Evolutionary conservation across 2,329 filamentous ascomycete species (phyloP), one percentile per base, ranked within the genome.

Genomic region (Epichloe coenophiala): DNA sequence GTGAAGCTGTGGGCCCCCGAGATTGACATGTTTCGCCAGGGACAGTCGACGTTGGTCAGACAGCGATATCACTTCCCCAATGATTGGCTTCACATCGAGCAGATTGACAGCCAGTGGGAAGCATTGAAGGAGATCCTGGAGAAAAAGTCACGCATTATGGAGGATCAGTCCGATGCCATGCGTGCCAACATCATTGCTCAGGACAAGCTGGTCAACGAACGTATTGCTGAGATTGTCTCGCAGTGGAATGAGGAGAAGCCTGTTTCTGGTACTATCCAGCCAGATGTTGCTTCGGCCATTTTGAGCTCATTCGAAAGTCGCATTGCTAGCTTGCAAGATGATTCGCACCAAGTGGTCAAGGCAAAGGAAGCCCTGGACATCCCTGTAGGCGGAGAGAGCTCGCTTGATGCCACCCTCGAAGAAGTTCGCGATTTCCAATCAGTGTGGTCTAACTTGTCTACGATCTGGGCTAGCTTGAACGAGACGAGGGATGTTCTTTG

Each of bases 341-440:
- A 98, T 63, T 86, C 86, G 27, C 84, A 93, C 53, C 95, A 95
- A 81, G 89, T 99, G 13, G 84, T 87, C 5, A 95, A 89, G 66
- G 94, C 94, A 3, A 98, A 97, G 68, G 93, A 99, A 66, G 93
- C 93, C 4, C 81, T 99, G 41, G 89, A 95, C 63, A 77, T 99
- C 41, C 86, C 91, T 3, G 78, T 86, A 3, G 86, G 81, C 50
- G 74, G 84, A 0, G 88, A 95, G 58, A 86, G 85, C 48, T 82
- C 84, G n/a, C 79, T 99, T 21, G 76, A 80, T n/a, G 79, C 84
- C 27, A 86, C 96, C 8, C 75, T 97, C 15, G 91, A 97, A 64
- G 93, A 99, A 69, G 89, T 99, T 2, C 88, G 95, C 55, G 93
- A 99, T 67, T 98, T 98, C 72, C 95, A 95, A 69, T 96, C 91